A percentile compares a stretch with the other conserved stretches of the same genome.
These are phyloP conservation scores for Solanum pennellii DNA, from an alignment of 257 asterid genomes.

Conservation along the genomic window DNA sequence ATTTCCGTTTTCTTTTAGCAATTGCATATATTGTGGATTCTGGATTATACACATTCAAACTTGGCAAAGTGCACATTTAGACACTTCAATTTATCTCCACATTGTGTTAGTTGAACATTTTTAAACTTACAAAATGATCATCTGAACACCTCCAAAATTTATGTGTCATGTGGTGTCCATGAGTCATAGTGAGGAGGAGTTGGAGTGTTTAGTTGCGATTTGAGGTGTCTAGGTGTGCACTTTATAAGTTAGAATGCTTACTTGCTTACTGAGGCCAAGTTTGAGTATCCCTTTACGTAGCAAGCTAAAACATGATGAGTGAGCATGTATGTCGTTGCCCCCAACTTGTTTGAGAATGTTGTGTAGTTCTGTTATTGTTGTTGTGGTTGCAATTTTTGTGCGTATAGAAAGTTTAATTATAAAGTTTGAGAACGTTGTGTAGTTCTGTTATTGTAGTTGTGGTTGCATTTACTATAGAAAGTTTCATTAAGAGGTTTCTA, in stretches of 20 bases:
- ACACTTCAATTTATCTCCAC: neutral
- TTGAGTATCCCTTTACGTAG: neutral
- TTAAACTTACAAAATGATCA: neutral
- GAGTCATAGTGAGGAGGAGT: neutral
- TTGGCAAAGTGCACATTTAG: neutral
- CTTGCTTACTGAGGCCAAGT: neutral
- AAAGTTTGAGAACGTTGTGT: neutral
- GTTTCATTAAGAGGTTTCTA: neutral
- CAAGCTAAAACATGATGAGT: neutral
- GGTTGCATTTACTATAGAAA: neutral
- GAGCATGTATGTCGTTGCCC: neutral
- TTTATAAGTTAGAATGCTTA: neutral
- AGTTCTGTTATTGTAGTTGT: neutral
- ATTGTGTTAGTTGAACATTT: neutral
- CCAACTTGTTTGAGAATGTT: neutral
- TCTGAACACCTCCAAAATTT: neutral
- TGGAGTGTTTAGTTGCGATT: neutral
- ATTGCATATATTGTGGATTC: neutral
- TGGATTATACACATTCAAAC: neutral
- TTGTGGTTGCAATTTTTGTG: neutral
- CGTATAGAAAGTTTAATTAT: neutral
- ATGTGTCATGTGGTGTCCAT: neutral
- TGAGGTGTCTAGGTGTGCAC: neutral
- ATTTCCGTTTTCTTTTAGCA: neutral
- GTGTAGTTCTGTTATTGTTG: neutral